phyloP scores from a whole-genome alignment of 2,329 filamentous ascomycete genomes.

The Lasiodiplodia sp. region DNA sequence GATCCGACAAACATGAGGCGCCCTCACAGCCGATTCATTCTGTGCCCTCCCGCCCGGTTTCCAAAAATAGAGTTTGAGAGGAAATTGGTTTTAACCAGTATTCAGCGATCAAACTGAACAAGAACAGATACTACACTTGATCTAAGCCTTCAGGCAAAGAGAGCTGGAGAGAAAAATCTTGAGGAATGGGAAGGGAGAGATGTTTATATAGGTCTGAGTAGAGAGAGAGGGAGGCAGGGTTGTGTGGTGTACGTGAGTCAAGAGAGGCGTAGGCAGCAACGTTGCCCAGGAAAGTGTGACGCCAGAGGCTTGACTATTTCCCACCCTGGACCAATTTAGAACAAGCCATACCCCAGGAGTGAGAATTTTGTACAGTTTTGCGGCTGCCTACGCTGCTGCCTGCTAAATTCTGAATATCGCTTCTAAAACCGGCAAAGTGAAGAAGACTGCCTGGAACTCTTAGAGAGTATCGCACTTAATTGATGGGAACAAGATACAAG shows the following conservation, averaged over 20 bases:
- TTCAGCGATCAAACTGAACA: slow-evolving; percentile 17
- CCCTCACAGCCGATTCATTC: slow-evolving; percentile 1
- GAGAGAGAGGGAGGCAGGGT: not conserved
- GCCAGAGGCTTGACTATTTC: not conserved
- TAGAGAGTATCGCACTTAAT: not conserved
- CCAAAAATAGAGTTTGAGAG: slow-evolving; percentile 12
- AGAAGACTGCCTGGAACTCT: not conserved
- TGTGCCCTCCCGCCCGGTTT: not conserved
- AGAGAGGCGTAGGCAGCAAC: not conserved
- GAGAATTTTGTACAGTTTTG: too few relatives aligned
- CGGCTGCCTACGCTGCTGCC: not conserved
- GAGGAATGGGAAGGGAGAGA: not conserved
- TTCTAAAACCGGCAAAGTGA: not conserved
- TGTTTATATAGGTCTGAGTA: not conserved
- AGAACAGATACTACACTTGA: slow-evolving; percentile 22
- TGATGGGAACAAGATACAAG: not conserved
- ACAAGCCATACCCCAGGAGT: not conserved
- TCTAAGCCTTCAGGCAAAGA: slow-evolving; percentile 5
- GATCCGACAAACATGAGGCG: not conserved
- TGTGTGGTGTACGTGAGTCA: not conserved
- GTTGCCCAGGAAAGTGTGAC: not conserved
- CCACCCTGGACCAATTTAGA: not conserved
- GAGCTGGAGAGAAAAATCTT: not conserved
- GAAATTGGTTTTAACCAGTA: not conserved
- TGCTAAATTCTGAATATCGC: not conserved